Percentiles rank a stretch among this genome's conserved stretches.
phyloP scores from a whole-genome alignment of 805 yeast species.

The Cyberlindnera samutprakarnensis region DNA sequence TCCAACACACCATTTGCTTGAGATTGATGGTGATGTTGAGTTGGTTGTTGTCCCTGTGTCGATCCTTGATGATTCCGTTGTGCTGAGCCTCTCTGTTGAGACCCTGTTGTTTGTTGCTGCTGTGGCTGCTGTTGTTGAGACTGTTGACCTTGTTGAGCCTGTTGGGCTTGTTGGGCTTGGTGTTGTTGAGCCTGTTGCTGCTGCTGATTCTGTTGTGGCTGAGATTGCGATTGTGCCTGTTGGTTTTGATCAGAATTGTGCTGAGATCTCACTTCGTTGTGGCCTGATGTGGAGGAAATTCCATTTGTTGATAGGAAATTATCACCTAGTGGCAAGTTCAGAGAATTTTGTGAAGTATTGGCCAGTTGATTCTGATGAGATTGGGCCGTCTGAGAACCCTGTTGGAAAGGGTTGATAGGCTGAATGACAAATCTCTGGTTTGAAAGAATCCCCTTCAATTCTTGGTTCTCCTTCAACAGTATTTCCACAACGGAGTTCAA shows the following conservation, averaged over 20 bases:
- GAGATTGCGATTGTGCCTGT: slow-evolving; percentile 7
- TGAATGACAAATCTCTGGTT: slow-evolving; percentile 20
- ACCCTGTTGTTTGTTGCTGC: slow-evolving; percentile 10
- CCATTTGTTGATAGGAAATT: slow-evolving; percentile 6
- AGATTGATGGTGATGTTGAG: slow-evolving; percentile 11
- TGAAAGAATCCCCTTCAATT: slow-evolving; percentile 15
- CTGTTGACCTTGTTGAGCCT: slow-evolving; percentile 3
- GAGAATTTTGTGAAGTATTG: slow-evolving; percentile 5
- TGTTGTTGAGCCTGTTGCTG: slow-evolving; percentile 2
- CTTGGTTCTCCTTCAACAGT: slow-evolving; percentile 22
- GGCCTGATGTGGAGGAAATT: slow-evolving; percentile 5
- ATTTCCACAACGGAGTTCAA: slow-evolving; percentile 17
- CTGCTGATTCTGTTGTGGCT: slow-evolving; percentile 3
- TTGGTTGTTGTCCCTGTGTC: too few species aligned
- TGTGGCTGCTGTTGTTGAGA: slow-evolving; percentile 7
- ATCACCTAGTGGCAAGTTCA: slow-evolving; percentile 9
- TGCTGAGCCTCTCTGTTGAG: too few species aligned
- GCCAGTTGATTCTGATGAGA: slow-evolving; percentile 1
- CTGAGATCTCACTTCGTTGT: slow-evolving; percentile 1
- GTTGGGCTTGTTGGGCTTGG: slow-evolving; percentile 6
- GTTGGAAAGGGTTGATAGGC: slow-evolving; percentile 12
- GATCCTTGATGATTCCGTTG: too few species aligned
- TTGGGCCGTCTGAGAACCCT: slow-evolving; percentile 5
- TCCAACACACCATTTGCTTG: slow-evolving; percentile 14
- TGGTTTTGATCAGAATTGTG: slow-evolving; percentile 1